These are phyloP conservation scores for Saccharomycopsis synnaedendra DNA, from an alignment of 805 yeast species.

Conservation along the genomic window DNA sequence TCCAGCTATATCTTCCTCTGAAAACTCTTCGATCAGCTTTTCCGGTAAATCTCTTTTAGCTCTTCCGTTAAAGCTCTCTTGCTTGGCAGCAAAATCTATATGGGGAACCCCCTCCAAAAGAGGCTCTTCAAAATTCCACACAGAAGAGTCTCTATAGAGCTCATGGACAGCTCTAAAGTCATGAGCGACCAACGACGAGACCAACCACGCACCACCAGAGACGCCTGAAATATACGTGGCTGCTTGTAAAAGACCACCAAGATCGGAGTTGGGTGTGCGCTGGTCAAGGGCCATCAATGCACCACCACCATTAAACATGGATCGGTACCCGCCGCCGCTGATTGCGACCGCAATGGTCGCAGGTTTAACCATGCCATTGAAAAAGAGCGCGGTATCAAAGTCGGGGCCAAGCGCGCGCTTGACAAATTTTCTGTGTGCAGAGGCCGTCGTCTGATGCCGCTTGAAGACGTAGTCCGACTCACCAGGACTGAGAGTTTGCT, in stretches of 20 bases:
- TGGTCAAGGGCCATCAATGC: conserved; percentile 38
- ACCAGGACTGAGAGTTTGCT: conserved; percentile 6
- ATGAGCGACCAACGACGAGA: conserved; percentile 34
- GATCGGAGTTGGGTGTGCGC: conserved; percentile 27
- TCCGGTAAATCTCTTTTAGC: no score
- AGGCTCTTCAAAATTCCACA: conserved; percentile 26
- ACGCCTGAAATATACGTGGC: conserved; percentile 50
- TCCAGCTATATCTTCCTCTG: no score
- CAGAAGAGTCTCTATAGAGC: conserved; percentile 32
- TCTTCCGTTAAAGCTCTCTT: conserved; percentile 3
- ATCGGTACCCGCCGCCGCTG: conserved; percentile 46
- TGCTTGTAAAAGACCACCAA: conserved; percentile 45
- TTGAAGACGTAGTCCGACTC: conserved; percentile 1
- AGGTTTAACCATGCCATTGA: conserved; percentile 8
- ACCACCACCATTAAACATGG: conserved; percentile 53
- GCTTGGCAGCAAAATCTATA: conserved; percentile 27
- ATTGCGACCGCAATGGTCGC: conserved; percentile 29
- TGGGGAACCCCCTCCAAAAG: conserved; percentile 50
- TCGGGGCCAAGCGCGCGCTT: conserved; percentile 2
- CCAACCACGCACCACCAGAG: conserved; percentile 67
- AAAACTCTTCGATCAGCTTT: no score
- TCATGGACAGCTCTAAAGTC: conserved; percentile 52
- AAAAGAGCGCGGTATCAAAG: conserved; percentile 7
- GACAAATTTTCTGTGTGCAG: conserved; percentile 5
- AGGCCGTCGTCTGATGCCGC: conserved; percentile 1